Evolutionary conservation across 129 eudicot genomes (phyloP).

Genomic region (Artemisia argyi): DNA sequence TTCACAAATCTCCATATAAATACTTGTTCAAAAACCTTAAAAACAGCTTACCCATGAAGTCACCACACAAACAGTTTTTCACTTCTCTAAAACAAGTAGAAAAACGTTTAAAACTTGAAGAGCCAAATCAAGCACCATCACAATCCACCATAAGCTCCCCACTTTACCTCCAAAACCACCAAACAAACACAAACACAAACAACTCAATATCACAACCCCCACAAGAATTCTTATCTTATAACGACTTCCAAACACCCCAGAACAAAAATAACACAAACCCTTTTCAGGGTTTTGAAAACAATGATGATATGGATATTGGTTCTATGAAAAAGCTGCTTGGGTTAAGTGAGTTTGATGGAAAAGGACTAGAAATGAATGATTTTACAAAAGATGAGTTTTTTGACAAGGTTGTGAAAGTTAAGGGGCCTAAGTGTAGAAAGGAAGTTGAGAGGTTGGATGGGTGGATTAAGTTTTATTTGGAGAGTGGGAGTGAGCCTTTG

Average conservation of each 20-base stretch:
- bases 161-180: constrained; percentile 47
- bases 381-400: constrained; percentile 57
- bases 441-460: constrained; percentile 72
- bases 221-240: constrained; percentile 44
- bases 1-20: too few species aligned
- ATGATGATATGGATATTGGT: constrained; percentile 41
- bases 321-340: constrained; percentile 51
- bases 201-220: constrained; percentile 56
- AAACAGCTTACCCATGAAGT: constrained; percentile 22
- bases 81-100: constrained; percentile 70
- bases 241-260: constrained; percentile 25
- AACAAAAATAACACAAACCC: constrained; percentile 28
- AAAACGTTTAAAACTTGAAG: constrained; percentile 63
- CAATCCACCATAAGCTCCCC: constrained; percentile 54
- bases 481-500: constrained; percentile 48
- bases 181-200: constrained; percentile 38
- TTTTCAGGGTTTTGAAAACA: constrained; percentile 14
- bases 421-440: constrained; percentile 64
- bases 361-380: constrained; percentile 19
- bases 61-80: constrained; percentile 50
- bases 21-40: background rate
- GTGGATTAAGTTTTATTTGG: constrained; percentile 59
- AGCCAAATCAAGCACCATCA: constrained; percentile 24
- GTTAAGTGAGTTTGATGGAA: constrained; percentile 43
- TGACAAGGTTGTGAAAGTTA: constrained; percentile 64